Percentiles rank a stretch among this genome's conserved stretches.
phyloP scores from a whole-genome alignment of 2,329 filamentous ascomycete genomes.

The Fusarium camptoceras region DNA sequence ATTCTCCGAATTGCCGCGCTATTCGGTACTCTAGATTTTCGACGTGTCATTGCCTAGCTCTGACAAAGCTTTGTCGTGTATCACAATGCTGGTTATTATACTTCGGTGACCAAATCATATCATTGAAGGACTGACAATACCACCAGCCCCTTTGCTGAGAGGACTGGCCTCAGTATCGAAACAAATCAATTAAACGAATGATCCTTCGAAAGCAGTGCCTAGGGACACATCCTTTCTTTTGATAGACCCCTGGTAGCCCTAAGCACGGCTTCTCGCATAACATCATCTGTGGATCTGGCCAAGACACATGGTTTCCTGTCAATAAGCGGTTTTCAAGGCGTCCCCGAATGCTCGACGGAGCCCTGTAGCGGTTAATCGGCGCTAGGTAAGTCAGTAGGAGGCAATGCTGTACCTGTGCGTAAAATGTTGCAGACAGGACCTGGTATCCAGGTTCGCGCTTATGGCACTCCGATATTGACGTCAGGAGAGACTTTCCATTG shows the following conservation, averaged over 20 bases:
- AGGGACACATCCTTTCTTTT: constrained; percentile 2
- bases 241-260: constrained; percentile 9
- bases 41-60: constrained; percentile 24
- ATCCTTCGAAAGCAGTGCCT: constrained; percentile 2
- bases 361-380: constrained; percentile 12
- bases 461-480: constrained; percentile 13
- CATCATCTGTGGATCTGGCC: constrained; percentile 38
- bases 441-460: constrained; percentile 8
- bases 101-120: constrained; percentile 6
- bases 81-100: constrained; percentile 31
- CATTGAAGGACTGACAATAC: background rate
- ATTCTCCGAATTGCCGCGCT: background rate
- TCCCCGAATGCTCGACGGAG: constrained; percentile 3
- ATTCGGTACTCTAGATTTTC: background rate
- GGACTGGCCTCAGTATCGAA: constrained; percentile 31
- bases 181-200: constrained; percentile 29
- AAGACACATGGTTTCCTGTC: constrained; percentile 19
- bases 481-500: constrained; percentile 14
- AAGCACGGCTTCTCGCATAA: constrained; percentile 27
- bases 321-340: constrained; percentile 20
- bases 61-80: constrained; percentile 42
- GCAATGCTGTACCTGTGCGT: constrained; percentile 5
- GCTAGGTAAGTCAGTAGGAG: constrained; percentile 4
- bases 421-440: background rate
- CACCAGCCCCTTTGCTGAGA: constrained; percentile 8